A percentile compares a stretch with the other conserved stretches of the same genome.
phyloP scores from a whole-genome alignment of 2,329 filamentous ascomycete genomes.

The Botrytis fragariae region DNA sequence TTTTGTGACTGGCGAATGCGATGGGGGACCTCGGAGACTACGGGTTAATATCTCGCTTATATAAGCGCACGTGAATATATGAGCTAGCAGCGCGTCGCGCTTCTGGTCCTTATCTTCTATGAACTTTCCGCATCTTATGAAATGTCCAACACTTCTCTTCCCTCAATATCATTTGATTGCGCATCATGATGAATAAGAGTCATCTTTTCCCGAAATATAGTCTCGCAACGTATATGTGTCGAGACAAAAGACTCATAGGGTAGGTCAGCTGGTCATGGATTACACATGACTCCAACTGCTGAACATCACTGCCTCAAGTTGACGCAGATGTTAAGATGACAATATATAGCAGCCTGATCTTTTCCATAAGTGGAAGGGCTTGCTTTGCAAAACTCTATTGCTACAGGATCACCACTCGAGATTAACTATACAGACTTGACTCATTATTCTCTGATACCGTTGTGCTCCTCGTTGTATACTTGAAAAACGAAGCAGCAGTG shows the following conservation, averaged over 20 bases:
- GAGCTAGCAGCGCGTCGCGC: neutral
- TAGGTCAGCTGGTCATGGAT: slow-evolving; percentile 13
- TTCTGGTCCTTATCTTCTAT: neutral
- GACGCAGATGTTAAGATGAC: neutral
- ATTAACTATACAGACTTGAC: neutral
- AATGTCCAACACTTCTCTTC: neutral
- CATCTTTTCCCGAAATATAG: neutral
- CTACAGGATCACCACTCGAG: neutral
- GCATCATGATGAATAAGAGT: neutral
- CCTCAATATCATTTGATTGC: neutral
- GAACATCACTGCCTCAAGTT: slow-evolving; percentile 13
- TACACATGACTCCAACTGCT: slow-evolving; percentile 15
- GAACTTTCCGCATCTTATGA: neutral
- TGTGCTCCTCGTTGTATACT: neutral
- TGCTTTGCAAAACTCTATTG: neutral
- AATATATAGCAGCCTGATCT: neutral
- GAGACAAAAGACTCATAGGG: neutral
- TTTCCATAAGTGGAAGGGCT: neutral
- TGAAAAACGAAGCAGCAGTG: neutral
- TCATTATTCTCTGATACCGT: neutral
- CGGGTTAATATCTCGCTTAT: neutral
- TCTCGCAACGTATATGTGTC: neutral
- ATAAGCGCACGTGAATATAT: neutral
- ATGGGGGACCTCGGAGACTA: neutral
- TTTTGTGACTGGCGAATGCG: too few species aligned